phyloP scores from a whole-genome alignment of 129 eudicot species.

The Flaveria sonorensis region DNA sequence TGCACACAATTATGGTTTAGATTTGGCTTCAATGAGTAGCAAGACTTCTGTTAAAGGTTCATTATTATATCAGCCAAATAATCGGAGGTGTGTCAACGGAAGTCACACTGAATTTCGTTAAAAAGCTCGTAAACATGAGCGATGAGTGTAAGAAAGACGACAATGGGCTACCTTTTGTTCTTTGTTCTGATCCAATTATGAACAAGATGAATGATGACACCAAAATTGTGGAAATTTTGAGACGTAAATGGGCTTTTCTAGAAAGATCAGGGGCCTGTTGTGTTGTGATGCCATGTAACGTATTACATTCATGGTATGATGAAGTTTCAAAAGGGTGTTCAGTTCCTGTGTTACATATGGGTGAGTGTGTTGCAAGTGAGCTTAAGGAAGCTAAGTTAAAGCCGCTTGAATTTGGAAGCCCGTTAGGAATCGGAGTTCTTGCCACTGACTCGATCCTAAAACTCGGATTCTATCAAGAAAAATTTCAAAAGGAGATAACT shows the following conservation, averaged over 20 bases:
- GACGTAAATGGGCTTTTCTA: constrained; percentile 54
- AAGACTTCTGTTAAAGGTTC: constrained; percentile 17
- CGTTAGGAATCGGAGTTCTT: constrained; percentile 59
- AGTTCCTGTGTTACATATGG: constrained; percentile 73
- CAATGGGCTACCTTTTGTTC: constrained; percentile 50
- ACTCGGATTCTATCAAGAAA: constrained; percentile 61
- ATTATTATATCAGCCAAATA: constrained; percentile 39
- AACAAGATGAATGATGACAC: constrained; percentile 34
- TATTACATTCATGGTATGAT: constrained; percentile 66
- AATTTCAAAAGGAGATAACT: constrained; percentile 67
- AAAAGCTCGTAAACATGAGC: constrained; percentile 50
- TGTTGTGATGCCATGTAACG: constrained; percentile 74
- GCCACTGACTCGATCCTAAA: constrained; percentile 49
- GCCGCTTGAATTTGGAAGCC: constrained; percentile 83
- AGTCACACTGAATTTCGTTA: constrained; percentile 48
- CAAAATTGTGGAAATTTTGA: constrained; percentile 47
- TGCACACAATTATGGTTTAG: constrained; percentile 17
- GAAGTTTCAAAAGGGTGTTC: constrained; percentile 62
- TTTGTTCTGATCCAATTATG: constrained; percentile 58
- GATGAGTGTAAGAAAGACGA: constrained; percentile 38
- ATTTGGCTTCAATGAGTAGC: constrained; percentile 19
- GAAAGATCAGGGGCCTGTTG: constrained; percentile 71
- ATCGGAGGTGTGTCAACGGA: constrained; percentile 62
- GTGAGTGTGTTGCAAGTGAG: constrained; percentile 77
- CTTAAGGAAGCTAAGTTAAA: constrained; percentile 72